Percentiles rank a stretch among this genome's conserved stretches.
Evolutionary conservation across 768 basidiomycete species (phyloP).

Genomic region (Pulveroboletus sp.): DNA sequence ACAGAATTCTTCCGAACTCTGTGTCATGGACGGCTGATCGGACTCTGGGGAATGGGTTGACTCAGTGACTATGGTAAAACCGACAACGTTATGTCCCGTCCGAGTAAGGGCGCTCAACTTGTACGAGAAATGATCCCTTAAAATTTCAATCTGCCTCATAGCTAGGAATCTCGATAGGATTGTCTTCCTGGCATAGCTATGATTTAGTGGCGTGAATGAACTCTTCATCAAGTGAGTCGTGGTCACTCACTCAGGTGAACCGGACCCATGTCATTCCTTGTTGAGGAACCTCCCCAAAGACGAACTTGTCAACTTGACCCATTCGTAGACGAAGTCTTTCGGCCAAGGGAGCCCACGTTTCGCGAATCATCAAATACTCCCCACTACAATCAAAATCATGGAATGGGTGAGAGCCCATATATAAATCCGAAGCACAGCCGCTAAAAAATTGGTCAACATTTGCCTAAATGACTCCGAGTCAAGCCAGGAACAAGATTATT

Average conservation of each 20-base stretch:
- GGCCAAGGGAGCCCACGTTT: constrained; percentile 66
- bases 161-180: constrained; percentile 74
- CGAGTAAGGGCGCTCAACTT: constrained; percentile 30
- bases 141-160: constrained; percentile 54
- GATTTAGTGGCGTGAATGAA: not conserved
- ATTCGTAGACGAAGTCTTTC: constrained; percentile 73
- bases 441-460: too few relatives aligned
- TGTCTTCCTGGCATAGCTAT: constrained; percentile 68
- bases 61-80: constrained; percentile 7
- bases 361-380: too few relatives aligned
- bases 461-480: too few relatives aligned
- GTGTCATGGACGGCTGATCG: constrained; percentile 11
- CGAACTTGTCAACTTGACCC: constrained; percentile 52
- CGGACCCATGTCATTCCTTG: too few relatives aligned
- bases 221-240: not conserved
- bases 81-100: not conserved
- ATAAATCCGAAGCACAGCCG: too few relatives aligned
- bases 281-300: constrained; percentile 51
- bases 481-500: too few relatives aligned
- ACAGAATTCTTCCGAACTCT: constrained; percentile 19
- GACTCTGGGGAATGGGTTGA: constrained; percentile 22
- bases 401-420: too few relatives aligned
- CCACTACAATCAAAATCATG: too few relatives aligned
- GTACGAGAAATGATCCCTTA: constrained; percentile 71
- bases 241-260: constrained; percentile 56